A percentile compares a stretch with the other conserved stretches of the same genome.
phyloP scores from a whole-genome alignment of 2,329 filamentous ascomycete species.

The Ophiocordyceps camponoti-saundersi region DNA sequence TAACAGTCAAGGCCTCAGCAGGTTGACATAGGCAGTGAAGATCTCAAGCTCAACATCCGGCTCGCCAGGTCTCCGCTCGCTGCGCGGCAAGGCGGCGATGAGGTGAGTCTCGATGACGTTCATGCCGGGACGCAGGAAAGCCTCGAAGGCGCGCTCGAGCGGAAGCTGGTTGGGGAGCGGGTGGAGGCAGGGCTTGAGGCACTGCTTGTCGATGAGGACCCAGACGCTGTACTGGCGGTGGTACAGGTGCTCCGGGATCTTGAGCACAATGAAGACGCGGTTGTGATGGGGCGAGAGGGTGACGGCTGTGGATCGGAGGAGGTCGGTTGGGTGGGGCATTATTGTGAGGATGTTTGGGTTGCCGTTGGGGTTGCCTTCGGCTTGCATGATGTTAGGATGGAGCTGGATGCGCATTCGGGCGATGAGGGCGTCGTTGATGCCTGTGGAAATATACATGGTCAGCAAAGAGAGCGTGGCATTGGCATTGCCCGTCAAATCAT shows the following conservation, averaged over 20 bases:
- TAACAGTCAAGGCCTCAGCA: slow-evolving; percentile 27
- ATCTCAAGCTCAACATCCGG: slow-evolving; percentile 62
- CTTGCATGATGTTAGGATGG: slow-evolving; percentile 48
- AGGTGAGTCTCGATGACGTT: slow-evolving; percentile 69
- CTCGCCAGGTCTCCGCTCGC: slow-evolving; percentile 36
- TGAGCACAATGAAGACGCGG: slow-evolving; percentile 54
- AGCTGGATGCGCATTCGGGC: slow-evolving; percentile 48
- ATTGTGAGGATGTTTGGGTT: slow-evolving; percentile 35
- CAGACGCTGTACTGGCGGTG: slow-evolving; percentile 61
- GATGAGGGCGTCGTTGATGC: slow-evolving; percentile 45
- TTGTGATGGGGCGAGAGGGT: slow-evolving; percentile 51
- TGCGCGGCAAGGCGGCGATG: slow-evolving; percentile 50
- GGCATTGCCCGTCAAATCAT: neutral
- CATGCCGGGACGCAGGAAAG: slow-evolving; percentile 50
- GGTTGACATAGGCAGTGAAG: slow-evolving; percentile 57
- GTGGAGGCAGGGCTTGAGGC: slow-evolving; percentile 29
- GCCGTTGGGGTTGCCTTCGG: slow-evolving; percentile 31
- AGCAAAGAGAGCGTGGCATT: neutral
- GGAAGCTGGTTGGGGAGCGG: slow-evolving; percentile 38
- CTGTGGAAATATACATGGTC: slow-evolving; percentile 12
- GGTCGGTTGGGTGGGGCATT: slow-evolving; percentile 44
- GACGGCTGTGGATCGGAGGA: slow-evolving; percentile 57
- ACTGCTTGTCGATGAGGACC: slow-evolving; percentile 50
- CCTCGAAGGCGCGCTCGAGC: slow-evolving; percentile 57
- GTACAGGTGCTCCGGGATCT: slow-evolving; percentile 44